These are phyloP conservation scores for Xanthoconium separans DNA, from an alignment of 1,284 basidiomycete genomes.

Conservation along the genomic window DNA sequence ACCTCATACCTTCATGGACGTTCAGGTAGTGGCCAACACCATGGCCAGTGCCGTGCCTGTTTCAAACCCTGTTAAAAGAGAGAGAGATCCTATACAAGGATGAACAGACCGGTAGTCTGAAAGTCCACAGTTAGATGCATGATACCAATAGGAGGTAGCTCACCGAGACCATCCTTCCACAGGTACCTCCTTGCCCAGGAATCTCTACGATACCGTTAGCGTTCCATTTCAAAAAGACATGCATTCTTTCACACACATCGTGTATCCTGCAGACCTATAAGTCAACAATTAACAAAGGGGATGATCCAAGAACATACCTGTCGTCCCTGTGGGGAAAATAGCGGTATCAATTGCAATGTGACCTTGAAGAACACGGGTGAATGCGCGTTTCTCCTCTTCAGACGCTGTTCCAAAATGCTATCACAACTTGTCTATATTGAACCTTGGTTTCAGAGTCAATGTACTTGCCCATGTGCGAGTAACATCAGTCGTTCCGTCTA, in stretches of 20 bases:
- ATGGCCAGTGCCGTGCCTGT: constrained; percentile 88
- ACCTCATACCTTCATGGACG: constrained; percentile 75
- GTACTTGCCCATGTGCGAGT: constrained; percentile 81
- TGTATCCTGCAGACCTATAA: constrained; percentile 43
- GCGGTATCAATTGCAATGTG: constrained; percentile 90
- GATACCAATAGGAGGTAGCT: constrained; percentile 15
- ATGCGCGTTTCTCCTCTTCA: constrained; percentile 81
- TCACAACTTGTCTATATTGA: constrained; percentile 2
- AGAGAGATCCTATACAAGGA: background rate
- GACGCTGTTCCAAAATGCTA: constrained; percentile 91
- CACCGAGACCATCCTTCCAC: constrained; percentile 91
- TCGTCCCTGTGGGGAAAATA: constrained; percentile 87
- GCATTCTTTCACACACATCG: constrained; percentile 43
- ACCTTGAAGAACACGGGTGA: constrained; percentile 94
- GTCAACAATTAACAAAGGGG: background rate
- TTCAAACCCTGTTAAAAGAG: background rate
- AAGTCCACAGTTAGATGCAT: constrained; percentile 1
- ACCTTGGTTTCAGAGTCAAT: background rate
- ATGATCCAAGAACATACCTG: constrained; percentile 47
- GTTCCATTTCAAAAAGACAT: background rate
- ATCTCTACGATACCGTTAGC: constrained; percentile 54
- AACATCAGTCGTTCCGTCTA: constrained; percentile 94
- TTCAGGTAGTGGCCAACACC: constrained; percentile 92
- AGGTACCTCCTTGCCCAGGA: constrained; percentile 80
- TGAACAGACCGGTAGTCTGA: constrained; percentile 44